A percentile compares a stretch with the other conserved stretches of the same genome.
Conservation (phyloP, 2,329 filamentous ascomycete species). For the Aureobasidium sp. region DNA sequence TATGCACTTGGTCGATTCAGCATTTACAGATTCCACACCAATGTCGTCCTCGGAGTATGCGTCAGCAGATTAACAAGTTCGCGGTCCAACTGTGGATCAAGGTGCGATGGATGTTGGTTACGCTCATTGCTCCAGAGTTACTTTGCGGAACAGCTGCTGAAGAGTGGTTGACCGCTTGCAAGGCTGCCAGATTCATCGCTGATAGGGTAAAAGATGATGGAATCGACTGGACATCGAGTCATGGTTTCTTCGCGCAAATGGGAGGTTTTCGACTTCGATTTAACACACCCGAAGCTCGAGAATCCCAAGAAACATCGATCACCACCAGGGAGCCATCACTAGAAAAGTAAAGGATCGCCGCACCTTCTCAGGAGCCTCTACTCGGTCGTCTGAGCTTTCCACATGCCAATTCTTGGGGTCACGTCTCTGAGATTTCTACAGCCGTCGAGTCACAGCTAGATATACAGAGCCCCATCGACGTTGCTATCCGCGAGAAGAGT, state of each 20-base stretch:
- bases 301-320: not conserved
- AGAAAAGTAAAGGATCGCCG: not conserved
- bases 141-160: not conserved
- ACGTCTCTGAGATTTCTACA: not conserved
- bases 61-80: not conserved
- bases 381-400: not conserved
- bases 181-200: not conserved
- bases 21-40: not conserved
- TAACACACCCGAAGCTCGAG: not conserved
- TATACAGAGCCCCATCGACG: not conserved
- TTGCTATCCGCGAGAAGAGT: not conserved
- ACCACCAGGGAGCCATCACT: not conserved
- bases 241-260: constrained; percentile 7
- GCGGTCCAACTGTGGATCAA: not conserved
- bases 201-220: not conserved
- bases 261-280: constrained; percentile 2
- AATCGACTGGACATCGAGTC: not conserved
- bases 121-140: not conserved
- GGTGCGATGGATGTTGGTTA: not conserved
- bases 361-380: not conserved
- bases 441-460: not conserved
- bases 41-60: constrained; percentile 1
- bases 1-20: constrained; percentile 12
- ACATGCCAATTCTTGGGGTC: not conserved
- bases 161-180: constrained; percentile 6